Evolutionary conservation across 495 filamentous ascomycete genomes (phyloP), one percentile per base, ranked within the genome.

Genomic region (Paragyromitra xinjiangensis): DNA sequence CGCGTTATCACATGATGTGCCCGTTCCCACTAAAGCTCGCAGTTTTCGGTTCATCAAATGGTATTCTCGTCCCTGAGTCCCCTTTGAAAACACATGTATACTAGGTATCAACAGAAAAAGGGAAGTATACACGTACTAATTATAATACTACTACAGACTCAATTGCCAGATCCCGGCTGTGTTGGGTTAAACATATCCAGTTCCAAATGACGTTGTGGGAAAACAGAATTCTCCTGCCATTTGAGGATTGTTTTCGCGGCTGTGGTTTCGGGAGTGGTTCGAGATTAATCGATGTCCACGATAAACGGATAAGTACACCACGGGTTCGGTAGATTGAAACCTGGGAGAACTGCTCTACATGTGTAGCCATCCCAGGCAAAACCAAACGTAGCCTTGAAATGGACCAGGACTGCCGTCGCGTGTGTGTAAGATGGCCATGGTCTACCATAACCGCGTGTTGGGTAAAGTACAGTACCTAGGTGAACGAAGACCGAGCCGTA

Each of bases 1-100:
- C 61, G 62, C 61, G 69, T 40, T 77, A 44, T 77, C 74, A 77
- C 74, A 77, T 77, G 74, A 77, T 65, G 66, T 73, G 50, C 45
- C 65, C 34, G 66, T 72, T 75, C 53, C 37, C 45, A 16, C 69
- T 58, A 12, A 42, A 42, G 19, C 39, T 51, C 2, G 39, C 44
- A 55, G 12, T 26, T 34, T 22, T 64, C 34, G 51, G 14, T 42
- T 42, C 29, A 63, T 63, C 45, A 51, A 39, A 39, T 62, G 24
- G 55, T 34, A 40, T 29, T 34, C 29, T 34, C 26, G 26, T 29
- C 26, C 14, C 22, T 14, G 53, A 26, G n/a, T 50, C 45, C 62
- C 14, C 44, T 22, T 22, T 22, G 19, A 44, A 64, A 53, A 37
- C 53, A 51, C 29, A 12, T 24, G 26, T 7, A 16, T 2, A 6